Evolutionary conservation across 306 rosid species (phyloP).

Genomic region (Corylus avellana): DNA sequence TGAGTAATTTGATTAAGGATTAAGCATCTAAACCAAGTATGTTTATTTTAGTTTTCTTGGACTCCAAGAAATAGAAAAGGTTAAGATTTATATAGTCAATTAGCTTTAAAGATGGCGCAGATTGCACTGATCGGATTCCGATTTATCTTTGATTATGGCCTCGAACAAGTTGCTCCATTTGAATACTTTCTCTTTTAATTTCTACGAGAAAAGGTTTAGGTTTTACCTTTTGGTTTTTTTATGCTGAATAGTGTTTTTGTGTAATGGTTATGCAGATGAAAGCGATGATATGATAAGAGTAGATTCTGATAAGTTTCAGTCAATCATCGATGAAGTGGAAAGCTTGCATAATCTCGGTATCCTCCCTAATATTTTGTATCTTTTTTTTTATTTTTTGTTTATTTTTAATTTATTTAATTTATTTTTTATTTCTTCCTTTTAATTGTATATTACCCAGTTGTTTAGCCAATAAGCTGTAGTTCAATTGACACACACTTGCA

Average conservation of each 20-base stretch:
- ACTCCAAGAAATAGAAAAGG: too few relatives aligned
- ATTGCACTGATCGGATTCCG: background rate
- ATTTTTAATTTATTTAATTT: too few relatives aligned
- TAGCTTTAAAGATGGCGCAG: background rate
- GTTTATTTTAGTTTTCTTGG: background rate
- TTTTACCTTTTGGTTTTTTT: background rate
- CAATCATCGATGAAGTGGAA: background rate
- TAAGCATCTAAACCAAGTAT: background rate
- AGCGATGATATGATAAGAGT: background rate
- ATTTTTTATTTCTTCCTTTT: background rate
- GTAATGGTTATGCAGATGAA: slow-evolving; percentile 4
- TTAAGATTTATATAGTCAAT: too few relatives aligned
- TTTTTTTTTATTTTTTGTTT: background rate
- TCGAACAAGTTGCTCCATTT: too few relatives aligned
- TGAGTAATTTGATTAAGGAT: background rate
- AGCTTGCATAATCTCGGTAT: background rate
- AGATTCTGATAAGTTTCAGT: slow-evolving; percentile 2
- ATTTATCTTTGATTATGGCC: too few relatives aligned
- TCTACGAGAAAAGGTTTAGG: background rate
- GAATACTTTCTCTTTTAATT: background rate
- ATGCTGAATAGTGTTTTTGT: background rate
- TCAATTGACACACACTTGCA: background rate
- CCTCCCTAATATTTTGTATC: background rate
- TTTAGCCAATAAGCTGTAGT: background rate
- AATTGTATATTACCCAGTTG: background rate